These are phyloP conservation scores for Septoria linicola DNA, from an alignment of 2,329 filamentous ascomycete genomes.

Conservation along the genomic window DNA sequence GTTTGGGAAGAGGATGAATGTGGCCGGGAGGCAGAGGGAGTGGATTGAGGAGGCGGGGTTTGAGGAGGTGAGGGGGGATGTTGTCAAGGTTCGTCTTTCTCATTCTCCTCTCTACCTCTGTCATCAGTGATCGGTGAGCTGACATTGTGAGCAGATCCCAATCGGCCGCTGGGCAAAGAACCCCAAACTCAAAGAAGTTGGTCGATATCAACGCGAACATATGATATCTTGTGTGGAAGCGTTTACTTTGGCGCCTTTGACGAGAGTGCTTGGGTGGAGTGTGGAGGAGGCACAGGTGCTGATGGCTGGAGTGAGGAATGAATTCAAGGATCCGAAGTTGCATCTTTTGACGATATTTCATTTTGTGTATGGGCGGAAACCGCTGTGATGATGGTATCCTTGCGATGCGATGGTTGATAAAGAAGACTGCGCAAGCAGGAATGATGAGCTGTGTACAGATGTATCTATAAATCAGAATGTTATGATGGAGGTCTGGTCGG, in stretches of 20 bases:
- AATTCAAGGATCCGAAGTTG: slow-evolving; percentile 20
- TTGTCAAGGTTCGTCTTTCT: slow-evolving; percentile 12
- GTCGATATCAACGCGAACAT: slow-evolving; percentile 22
- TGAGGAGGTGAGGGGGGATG: slow-evolving; percentile 22
- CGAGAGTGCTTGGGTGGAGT: slow-evolving; percentile 41
- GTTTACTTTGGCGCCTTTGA: slow-evolving; percentile 44
- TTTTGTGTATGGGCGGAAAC: slow-evolving; percentile 20
- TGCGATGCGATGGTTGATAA: no score
- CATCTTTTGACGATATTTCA: slow-evolving; percentile 21
- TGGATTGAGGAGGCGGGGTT: slow-evolving; percentile 22
- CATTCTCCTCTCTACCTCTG: neutral
- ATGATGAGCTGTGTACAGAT: no score
- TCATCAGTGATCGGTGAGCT: neutral
- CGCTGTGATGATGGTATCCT: neutral
- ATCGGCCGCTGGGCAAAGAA: slow-evolving; percentile 26
- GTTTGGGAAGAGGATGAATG: slow-evolving; percentile 24
- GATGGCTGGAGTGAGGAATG: slow-evolving; percentile 21
- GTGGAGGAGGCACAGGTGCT: slow-evolving; percentile 20
- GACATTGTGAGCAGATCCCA: slow-evolving; percentile 16
- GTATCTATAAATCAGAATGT: no score
- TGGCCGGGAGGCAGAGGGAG: slow-evolving; percentile 15
- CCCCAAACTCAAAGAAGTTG: slow-evolving; percentile 22
- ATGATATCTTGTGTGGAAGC: slow-evolving; percentile 25
- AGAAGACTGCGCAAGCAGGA: no score
- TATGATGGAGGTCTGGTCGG: no score